A percentile compares a stretch with the other conserved stretches of the same genome.
phyloP scores from a whole-genome alignment of 208 protist genomes.

The Balamuthia mandrillaris region DNA sequence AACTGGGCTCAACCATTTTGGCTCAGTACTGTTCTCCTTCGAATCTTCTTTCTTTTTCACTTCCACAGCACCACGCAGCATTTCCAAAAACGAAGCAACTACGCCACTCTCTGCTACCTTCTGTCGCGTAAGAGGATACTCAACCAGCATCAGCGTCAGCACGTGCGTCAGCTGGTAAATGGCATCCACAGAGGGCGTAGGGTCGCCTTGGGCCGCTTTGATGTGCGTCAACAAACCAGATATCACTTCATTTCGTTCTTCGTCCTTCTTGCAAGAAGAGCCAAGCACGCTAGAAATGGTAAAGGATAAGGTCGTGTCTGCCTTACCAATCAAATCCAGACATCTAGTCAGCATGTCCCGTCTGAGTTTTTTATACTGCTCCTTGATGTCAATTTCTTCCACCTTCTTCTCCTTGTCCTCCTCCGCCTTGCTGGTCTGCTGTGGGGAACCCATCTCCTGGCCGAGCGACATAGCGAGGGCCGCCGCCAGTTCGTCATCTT shows the following conservation, averaged over 20 bases:
- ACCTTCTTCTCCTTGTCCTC: not conserved
- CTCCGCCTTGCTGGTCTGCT: not conserved
- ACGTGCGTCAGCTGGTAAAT: constrained; percentile 16
- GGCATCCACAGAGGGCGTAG: not conserved
- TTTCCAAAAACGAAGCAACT: not conserved
- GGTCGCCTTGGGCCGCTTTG: not conserved
- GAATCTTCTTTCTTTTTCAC: not conserved
- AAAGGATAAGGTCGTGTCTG: not conserved
- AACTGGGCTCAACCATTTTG: not conserved
- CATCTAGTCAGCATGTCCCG: not conserved
- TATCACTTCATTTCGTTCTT: not conserved
- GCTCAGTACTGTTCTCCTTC: no score
- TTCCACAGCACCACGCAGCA: not conserved
- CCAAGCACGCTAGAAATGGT: not conserved
- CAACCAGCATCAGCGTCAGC: constrained; percentile 19
- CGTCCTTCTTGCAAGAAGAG: not conserved
- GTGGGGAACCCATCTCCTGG: not conserved
- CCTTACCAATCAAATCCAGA: constrained; percentile 21
- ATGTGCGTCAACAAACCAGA: not conserved
- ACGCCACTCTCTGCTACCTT: not conserved
- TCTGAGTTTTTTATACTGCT: not conserved
- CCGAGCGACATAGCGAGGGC: constrained; percentile 28
- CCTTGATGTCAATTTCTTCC: not conserved
- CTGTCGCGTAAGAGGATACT: not conserved
- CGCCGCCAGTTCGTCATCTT: constrained; percentile 30